Evolutionary conservation across 2,329 filamentous ascomycete genomes (phyloP).

Genomic region (Thielaviopsis euricoi): DNA sequence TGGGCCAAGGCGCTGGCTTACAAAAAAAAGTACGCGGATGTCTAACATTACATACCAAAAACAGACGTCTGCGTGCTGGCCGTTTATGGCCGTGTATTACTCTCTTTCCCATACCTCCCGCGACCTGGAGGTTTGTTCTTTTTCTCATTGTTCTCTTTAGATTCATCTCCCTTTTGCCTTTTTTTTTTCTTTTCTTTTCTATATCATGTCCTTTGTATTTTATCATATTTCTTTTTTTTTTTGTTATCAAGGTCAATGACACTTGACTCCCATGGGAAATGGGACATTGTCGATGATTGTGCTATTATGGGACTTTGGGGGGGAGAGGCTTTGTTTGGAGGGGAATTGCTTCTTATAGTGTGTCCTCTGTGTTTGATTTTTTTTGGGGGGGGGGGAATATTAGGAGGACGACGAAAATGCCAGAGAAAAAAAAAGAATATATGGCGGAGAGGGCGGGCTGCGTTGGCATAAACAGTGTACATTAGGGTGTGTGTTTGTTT

Average conservation of each 20-base stretch:
- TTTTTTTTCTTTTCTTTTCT: constrained; percentile 4
- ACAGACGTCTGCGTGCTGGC: neutral
- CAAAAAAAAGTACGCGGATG: too few relatives aligned
- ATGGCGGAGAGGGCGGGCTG: neutral
- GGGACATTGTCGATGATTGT: neutral
- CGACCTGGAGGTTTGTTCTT: neutral
- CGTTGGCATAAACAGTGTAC: constrained; percentile 9
- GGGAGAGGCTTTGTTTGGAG: too few relatives aligned
- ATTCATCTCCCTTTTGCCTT: constrained; percentile 1
- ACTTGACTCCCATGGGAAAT: neutral
- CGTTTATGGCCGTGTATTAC: neutral
- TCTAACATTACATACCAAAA: too few relatives aligned
- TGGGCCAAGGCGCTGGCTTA: too few relatives aligned
- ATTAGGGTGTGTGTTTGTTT: constrained; percentile 12
- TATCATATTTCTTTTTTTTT: neutral
- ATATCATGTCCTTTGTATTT: constrained; percentile 3
- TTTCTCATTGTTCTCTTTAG: neutral
- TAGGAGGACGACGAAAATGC: neutral
- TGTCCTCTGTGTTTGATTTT: too few relatives aligned
- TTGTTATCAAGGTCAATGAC: neutral
- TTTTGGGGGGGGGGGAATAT: neutral
- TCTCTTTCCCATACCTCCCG: neutral
- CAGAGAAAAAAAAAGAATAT: neutral
- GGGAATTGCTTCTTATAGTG: too few relatives aligned
- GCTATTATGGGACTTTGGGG: neutral